Conservation (phyloP, 164 flowering plant species). For the Chimonanthus salicifolius region DNA sequence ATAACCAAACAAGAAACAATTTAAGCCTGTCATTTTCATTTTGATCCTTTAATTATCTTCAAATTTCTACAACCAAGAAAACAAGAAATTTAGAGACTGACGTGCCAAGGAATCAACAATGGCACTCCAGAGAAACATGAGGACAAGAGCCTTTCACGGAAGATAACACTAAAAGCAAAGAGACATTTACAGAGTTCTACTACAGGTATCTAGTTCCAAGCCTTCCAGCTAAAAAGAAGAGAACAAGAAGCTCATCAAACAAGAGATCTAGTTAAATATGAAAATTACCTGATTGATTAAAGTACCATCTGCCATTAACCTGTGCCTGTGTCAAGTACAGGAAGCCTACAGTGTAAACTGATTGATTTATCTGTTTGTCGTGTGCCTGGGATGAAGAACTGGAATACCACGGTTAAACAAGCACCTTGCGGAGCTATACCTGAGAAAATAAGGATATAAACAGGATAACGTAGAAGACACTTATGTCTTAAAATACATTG, state of each 20-base stretch:
- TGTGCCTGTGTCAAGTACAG: constrained; percentile 76
- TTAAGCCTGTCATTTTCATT: too few relatives aligned
- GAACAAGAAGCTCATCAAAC: background rate
- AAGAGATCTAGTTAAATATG: background rate
- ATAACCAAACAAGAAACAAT: too few relatives aligned
- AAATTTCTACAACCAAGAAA: background rate
- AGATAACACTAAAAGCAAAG: background rate
- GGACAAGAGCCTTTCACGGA: background rate
- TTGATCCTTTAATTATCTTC: background rate
- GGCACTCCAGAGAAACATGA: background rate
- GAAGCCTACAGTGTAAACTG: constrained; percentile 90
- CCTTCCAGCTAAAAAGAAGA: background rate
- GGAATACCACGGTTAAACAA: constrained; percentile 85
- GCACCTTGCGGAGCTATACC: constrained; percentile 58
- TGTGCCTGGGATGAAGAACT: constrained; percentile 90
- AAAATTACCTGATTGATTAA: background rate
- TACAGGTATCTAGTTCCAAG: background rate
- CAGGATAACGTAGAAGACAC: background rate
- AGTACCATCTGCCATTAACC: constrained; percentile 23
- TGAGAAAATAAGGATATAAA: constrained; percentile 4
- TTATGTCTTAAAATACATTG: background rate
- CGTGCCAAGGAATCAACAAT: background rate
- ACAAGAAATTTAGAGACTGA: background rate
- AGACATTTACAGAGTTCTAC: background rate
- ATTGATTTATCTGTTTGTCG: constrained; percentile 80